These are phyloP conservation scores for Diaporthe sp. DNA, from an alignment of 2,329 filamentous ascomycete genomes.

Conservation along the genomic window DNA sequence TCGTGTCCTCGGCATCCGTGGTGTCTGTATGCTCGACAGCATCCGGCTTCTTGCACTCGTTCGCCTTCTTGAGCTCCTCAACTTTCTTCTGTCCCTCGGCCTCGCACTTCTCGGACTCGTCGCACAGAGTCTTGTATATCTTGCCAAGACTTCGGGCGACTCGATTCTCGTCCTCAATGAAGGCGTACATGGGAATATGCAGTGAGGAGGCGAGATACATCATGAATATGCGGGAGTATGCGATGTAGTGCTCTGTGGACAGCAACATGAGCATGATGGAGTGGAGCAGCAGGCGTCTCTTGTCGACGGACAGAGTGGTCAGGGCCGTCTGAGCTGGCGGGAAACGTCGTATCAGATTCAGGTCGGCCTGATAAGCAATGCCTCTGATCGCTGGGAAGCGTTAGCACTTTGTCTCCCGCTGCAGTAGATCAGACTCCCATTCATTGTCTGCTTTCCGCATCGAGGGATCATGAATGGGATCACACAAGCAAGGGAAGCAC, in stretches of 20 bases:
- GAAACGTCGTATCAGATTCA: constrained; percentile 66
- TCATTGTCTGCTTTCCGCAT: not conserved
- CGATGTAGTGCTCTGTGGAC: constrained; percentile 82
- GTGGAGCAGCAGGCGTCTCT: constrained; percentile 78
- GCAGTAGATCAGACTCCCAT: not conserved
- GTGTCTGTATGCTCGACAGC: constrained; percentile 54
- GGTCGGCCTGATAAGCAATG: constrained; percentile 54
- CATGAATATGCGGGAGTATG: constrained; percentile 80
- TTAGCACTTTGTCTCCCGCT: constrained; percentile 40
- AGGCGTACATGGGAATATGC: constrained; percentile 73
- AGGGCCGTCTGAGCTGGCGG: constrained; percentile 73
- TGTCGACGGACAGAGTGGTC: constrained; percentile 70
- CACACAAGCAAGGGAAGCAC: no score
- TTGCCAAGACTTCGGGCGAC: constrained; percentile 82
- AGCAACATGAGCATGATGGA: constrained; percentile 79
- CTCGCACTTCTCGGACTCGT: constrained; percentile 51
- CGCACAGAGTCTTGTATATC: constrained; percentile 75
- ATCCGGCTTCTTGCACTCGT: constrained; percentile 15
- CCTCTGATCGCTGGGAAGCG: constrained; percentile 47
- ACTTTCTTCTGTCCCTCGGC: constrained; percentile 49
- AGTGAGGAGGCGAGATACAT: constrained; percentile 79
- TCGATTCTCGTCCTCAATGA: constrained; percentile 80
- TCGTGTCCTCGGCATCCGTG: constrained; percentile 71
- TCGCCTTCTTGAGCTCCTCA: constrained; percentile 22
- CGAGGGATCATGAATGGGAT: not conserved